Evolutionary conservation across 1,139 yeast genomes (phyloP).

Genomic region (Candida freyschussii): DNA sequence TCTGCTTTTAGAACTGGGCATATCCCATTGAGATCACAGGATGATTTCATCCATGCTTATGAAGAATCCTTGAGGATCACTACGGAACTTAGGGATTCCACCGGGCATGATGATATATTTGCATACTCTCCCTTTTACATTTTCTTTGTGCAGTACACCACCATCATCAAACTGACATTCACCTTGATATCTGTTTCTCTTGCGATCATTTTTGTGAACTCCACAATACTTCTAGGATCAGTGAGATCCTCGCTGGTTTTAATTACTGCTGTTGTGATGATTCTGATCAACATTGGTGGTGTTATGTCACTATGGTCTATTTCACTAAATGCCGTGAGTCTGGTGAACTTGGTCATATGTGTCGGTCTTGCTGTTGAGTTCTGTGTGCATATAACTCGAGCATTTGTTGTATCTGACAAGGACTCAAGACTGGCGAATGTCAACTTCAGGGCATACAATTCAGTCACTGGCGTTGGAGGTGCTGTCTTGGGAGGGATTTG

Average conservation of each 20-base stretch:
- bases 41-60: constrained; percentile 79
- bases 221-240: constrained; percentile 64
- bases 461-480: constrained; percentile 75
- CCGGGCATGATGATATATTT: constrained; percentile 54
- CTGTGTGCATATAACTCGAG: constrained; percentile 80
- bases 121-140: constrained; percentile 92
- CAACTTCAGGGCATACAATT: constrained; percentile 44
- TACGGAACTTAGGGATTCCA: constrained; percentile 43
- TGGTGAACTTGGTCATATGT: constrained; percentile 85
- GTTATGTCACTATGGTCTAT: constrained; percentile 72
- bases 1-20: constrained; percentile 81
- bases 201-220: constrained; percentile 46
- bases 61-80: constrained; percentile 69
- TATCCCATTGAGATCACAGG: constrained; percentile 71
- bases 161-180: constrained; percentile 56
- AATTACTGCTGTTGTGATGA: constrained; percentile 54
- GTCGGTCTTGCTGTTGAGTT: constrained; percentile 92
- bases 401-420: constrained; percentile 41
- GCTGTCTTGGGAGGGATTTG: constrained; percentile 89
- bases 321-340: constrained; percentile 80
- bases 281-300: constrained; percentile 73
- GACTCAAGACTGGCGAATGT: constrained; percentile 29
- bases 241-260: constrained; percentile 53
- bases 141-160: constrained; percentile 81
- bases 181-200: constrained; percentile 53